These are phyloP conservation scores for Penicillium canescens DNA, from an alignment of 495 filamentous ascomycete genomes.

Conservation along the genomic window DNA sequence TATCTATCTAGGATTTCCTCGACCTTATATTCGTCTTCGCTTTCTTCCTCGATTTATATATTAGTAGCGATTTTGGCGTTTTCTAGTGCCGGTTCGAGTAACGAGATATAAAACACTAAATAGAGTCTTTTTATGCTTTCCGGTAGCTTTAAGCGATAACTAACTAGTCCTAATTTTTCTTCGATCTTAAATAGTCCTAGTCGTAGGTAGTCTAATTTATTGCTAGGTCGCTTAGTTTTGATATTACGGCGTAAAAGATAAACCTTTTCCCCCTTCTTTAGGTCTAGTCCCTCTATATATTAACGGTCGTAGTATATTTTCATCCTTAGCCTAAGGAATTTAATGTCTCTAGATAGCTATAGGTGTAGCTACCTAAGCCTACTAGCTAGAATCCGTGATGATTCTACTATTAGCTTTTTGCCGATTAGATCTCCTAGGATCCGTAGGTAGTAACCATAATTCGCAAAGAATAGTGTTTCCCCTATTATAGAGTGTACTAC, in stretches of 20 bases:
- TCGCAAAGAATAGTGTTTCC: slow-evolving; percentile 7
- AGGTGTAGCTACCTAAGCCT: slow-evolving; percentile 13
- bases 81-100: slow-evolving; percentile 11
- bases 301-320: slow-evolving; percentile 18
- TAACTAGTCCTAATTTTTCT: slow-evolving; percentile 12
- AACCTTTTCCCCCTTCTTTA: slow-evolving; percentile 29
- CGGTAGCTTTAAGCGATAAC: slow-evolving; percentile 11
- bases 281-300: slow-evolving; percentile 17
- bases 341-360: slow-evolving; percentile 16
- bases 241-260: slow-evolving; percentile 31
- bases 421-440: slow-evolving; percentile 8
- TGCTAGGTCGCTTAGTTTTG: slow-evolving; percentile 28
- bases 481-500: neutral
- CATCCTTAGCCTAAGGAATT: slow-evolving; percentile 13
- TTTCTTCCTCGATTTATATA: slow-evolving; percentile 2
- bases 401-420: slow-evolving; percentile 2
- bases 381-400: neutral
- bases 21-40: slow-evolving; percentile 12
- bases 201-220: slow-evolving; percentile 31
- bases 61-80: slow-evolving; percentile 7
- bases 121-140: slow-evolving; percentile 11
- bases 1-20: slow-evolving; percentile 5
- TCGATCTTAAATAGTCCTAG: slow-evolving; percentile 12
- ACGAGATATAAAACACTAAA: slow-evolving; percentile 12
- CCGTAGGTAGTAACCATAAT: slow-evolving; percentile 7